Evolutionary conservation across 1,284 basidiomycete species (phyloP), one percentile per base, ranked within the genome.

Genomic region (Malassezia arunalokei): DNA sequence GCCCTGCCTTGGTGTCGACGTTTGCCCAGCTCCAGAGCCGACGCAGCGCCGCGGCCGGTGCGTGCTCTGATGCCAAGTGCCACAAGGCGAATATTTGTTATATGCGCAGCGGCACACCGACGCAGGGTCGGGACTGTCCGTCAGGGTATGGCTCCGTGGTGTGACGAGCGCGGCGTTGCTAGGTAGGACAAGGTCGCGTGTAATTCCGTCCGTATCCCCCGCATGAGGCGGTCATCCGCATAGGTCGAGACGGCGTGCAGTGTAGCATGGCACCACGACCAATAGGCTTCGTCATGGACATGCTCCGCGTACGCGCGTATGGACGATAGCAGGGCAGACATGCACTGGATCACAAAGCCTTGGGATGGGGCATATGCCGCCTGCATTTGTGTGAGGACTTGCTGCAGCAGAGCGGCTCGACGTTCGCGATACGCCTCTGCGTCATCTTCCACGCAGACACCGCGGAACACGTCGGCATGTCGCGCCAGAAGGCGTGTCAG

Each of bases 71-170:
- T 2, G 78, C 77, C 11, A 77, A 78, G 7, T 87, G 85, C 63
- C 70, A 77, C 14, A 52, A 71, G 1, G 84, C 84, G 5, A 84
- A 80, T 71, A 81, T 86, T 38, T 87, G 85, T 68, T 87, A 86
- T 66, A 84, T 87, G 46, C 79, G 84, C 44, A 83, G 81, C 60
- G 85, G 83, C 24, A 77, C 78, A 0, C 76, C 77, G 28, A 75
- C 84, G 49, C 79, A 79, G 9, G 73, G 70, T 54, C 73, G 81
- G 62, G 81, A 82, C 62, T 86, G 84, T 64, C 43, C 31, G 9
- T 5, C 31, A 24, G 43, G 43, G 6, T 35, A 31, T 11, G 43
- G 43, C 5, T 44, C 43, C 14, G 43, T 44, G n/a, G 31, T 44
- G 31, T 44, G 43, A 44, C 9, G 7, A 24, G 20, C 20, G 20